Evolutionary conservation across 306 rosid species (phyloP), one percentile per base, ranked within the genome.

Genomic region (Pyrus pyrifolia): DNA sequence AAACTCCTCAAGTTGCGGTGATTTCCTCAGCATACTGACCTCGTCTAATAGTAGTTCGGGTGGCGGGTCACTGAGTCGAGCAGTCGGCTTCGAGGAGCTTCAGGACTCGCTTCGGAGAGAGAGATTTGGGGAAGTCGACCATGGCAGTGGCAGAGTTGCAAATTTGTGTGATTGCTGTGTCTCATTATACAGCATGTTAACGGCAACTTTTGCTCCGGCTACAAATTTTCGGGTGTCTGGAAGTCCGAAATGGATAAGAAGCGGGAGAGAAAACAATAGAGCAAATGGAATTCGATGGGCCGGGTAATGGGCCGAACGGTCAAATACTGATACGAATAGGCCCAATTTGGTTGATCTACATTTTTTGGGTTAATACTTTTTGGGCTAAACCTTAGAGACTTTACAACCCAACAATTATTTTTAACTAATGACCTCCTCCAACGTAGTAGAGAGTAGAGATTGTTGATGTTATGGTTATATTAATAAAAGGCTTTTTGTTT

Each of bases 71-170:
- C 93, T 19, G 85, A 76, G 74, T 92, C 80, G 85, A 95, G 93
- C 72, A 95, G 87, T 92, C 91, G 46, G 93, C 82, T 67, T 86
- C 85, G 84, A 95, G 97, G 45, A 92, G 96, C 51, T 85, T 85
- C 49, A 89, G 86, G 59, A 95, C 79, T 73, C 67, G 84, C 67
- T 83, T 68, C 4, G 95, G 87, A 22, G 97, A 88, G 22, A 92
- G 80, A 18, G 74, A 51, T 71, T 87, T 90, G 76, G 93, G 87
- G 76, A 90, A 80, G 51, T 86, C 87, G 64, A 76, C 85, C 99
- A 92, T 95, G 77, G 86, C 81, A 85, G 45, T 93, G 78, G 86
- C 79, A 81, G 45, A 70, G 75, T 67, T 21, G 78, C 14, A 33
- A 29, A 35, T 17, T 57, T 38, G 14, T 44, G 12, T 17, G 77